Evolutionary conservation across 202 grass and related monocot genomes (phyloP), one percentile per base, ranked within the genome.

Genomic region (Brachypodium distachyon): DNA sequence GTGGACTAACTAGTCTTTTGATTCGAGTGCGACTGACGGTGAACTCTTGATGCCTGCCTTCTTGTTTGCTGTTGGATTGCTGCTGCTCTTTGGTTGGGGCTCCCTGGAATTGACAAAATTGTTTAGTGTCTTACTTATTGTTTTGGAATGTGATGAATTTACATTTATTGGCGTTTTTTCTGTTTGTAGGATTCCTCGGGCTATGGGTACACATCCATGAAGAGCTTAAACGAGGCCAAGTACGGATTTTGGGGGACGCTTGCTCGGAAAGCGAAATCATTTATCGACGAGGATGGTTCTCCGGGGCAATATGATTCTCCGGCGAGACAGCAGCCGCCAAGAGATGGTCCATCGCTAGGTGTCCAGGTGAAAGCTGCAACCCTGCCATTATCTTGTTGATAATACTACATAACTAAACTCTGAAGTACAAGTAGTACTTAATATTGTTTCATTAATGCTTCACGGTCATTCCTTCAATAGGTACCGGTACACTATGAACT

Each of bases 201-300:
- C 41, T 85, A 89, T 67, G 87, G 80, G 63, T 95, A 95, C 84
- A 93, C 89, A 50, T 95, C 96, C 13, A 90, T 99, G 87, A 96
- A 87, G 76, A 99, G 61, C 81, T 64, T 92, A 64, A 98, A 92
- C 74, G 96, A 98, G 77, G 80, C 87, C 18, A 98, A 98, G 66
- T 91, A 88, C 12, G 92, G 91, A 77, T 98, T 98, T 33, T 98
- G 87, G 87, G 91, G 96, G 2, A 70, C 79, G 52, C 83, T 98
- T 14, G 85, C 89, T 9, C 73, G 89, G 84, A 99, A 99, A 83
- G 96, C 96, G 7, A 99, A 99, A 70, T 84, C 82, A 22, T 78
- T 96, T 84, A 81, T 99, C 9, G 92, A 99, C 64, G 90, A 99
- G 71, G 96, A 99, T 61, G 81, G 87, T 72, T 81, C 65, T 22